These are phyloP conservation scores for Penicillium chermesinum DNA, from an alignment of 495 filamentous ascomycete species.

Conservation along the genomic window DNA sequence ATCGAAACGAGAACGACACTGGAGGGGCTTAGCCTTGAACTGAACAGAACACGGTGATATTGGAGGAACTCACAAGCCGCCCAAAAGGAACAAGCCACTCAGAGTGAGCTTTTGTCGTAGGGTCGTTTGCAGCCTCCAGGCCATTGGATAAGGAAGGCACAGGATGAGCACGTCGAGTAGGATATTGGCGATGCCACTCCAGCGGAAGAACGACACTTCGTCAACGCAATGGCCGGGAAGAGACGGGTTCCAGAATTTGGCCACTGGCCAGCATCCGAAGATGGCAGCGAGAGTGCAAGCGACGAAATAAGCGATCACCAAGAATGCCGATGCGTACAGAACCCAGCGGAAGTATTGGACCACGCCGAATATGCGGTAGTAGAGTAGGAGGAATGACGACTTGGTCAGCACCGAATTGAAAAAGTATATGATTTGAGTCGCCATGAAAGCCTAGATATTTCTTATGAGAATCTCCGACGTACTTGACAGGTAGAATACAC, in stretches of 20 bases:
- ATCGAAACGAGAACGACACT: conserved; percentile 28
- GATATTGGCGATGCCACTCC: conserved; percentile 43
- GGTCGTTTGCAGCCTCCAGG: conserved; percentile 31
- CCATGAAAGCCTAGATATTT: conserved; percentile 26
- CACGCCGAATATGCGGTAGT: conserved; percentile 38
- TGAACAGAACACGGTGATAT: too few species aligned
- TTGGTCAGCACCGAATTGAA: conserved; percentile 25
- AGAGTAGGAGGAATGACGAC: conserved; percentile 37
- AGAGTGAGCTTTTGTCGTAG: conserved; percentile 29
- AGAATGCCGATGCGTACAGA: conserved; percentile 26
- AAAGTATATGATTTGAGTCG: conserved; percentile 23
- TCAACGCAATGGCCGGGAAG: conserved; percentile 33
- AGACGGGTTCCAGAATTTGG: conserved; percentile 21
- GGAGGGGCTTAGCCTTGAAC: conserved; percentile 2
- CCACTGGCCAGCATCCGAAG: conserved; percentile 19
- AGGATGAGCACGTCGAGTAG: conserved; percentile 42
- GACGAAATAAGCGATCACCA: conserved; percentile 38
- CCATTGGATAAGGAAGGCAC: conserved; percentile 36
- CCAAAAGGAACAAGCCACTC: conserved; percentile 30
- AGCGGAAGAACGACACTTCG: conserved; percentile 37
- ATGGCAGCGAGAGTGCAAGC: conserved; percentile 15
- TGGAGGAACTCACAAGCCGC: conserved; percentile 25
- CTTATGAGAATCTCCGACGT: not conserved
- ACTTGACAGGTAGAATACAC: not conserved
- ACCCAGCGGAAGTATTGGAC: conserved; percentile 31